Percentiles rank a stretch among this genome's conserved stretches.
These are phyloP conservation scores for Neurospora tetraspora DNA, from an alignment of 495 filamentous ascomycete genomes.

Conservation along the genomic window DNA sequence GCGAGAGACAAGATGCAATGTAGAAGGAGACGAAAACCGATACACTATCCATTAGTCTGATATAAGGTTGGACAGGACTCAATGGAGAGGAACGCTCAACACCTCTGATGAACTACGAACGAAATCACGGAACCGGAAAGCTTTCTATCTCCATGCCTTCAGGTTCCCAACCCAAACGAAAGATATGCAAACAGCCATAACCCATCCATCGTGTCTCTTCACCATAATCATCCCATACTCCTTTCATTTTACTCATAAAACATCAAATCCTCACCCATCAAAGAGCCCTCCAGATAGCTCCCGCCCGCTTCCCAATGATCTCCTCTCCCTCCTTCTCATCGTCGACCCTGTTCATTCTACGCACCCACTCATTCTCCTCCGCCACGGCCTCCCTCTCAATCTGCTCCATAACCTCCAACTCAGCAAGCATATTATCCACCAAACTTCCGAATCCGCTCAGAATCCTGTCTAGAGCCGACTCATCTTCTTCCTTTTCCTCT, in stretches of 20 bases:
- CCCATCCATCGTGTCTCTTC: not conserved
- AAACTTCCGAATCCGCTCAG: conserved; percentile 28
- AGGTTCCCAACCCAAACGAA: not conserved
- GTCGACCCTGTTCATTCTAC: conserved; percentile 30
- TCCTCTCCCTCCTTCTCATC: not conserved
- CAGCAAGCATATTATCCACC: conserved; percentile 37
- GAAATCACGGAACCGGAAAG: not conserved
- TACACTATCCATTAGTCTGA: not conserved
- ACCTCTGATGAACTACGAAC: not conserved
- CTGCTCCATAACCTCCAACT: conserved; percentile 36
- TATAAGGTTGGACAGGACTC: not conserved
- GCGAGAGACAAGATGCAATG: too few species aligned
- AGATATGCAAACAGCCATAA: not conserved
- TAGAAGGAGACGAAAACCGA: too few species aligned
- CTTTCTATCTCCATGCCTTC: not conserved
- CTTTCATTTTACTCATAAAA: not conserved
- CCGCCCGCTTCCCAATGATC: conserved; percentile 9
- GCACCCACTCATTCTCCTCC: conserved; percentile 39
- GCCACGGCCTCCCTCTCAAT: conserved; percentile 35
- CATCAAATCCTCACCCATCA: conserved; percentile 1
- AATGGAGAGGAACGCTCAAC: not conserved
- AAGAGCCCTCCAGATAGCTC: conserved; percentile 24
- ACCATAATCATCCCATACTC: not conserved
- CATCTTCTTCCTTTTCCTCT: conserved; percentile 1
- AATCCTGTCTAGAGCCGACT: conserved; percentile 28